These are phyloP conservation scores for Blastobotrys americana DNA, from an alignment of 805 yeast species.

Conservation along the genomic window DNA sequence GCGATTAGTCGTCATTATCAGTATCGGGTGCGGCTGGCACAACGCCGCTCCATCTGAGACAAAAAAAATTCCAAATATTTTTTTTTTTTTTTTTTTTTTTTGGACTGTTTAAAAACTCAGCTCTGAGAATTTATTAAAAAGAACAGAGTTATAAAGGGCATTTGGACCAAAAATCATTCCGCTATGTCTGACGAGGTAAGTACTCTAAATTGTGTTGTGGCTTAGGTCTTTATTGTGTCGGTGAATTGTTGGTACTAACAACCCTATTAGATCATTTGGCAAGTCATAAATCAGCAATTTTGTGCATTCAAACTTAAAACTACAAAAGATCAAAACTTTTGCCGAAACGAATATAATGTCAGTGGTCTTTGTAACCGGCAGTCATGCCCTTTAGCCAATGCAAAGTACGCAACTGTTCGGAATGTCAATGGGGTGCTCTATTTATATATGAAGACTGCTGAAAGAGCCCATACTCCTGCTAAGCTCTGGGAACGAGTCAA, in stretches of 20 bases:
- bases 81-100: conserved; percentile 12
- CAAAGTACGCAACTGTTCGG: conserved; percentile 34
- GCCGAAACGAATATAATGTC: conserved; percentile 94
- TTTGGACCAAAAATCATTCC: background rate
- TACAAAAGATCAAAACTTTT: conserved; percentile 81
- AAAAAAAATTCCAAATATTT: conserved; percentile 4
- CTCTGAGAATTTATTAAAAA: background rate
- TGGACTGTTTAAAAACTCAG: conserved; percentile 2
- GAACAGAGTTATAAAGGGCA: no score
- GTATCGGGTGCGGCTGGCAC: no score
- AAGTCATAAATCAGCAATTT: conserved; percentile 88
- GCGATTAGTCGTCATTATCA: no score
- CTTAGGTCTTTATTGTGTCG: no score
- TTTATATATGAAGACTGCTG: conserved; percentile 90
- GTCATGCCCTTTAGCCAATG: conserved; percentile 89
- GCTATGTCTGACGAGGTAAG: conserved; percentile 23
- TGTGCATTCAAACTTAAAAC: conserved; percentile 92
- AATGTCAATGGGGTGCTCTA: conserved; percentile 31
- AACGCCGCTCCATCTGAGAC: no score
- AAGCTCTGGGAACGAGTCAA: conserved; percentile 93
- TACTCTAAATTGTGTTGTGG: background rate
- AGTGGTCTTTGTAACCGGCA: conserved; percentile 88
- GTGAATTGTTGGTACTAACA: no score
- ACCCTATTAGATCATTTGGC: conserved; percentile 91
- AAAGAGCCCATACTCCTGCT: conserved; percentile 92